phyloP scores from a whole-genome alignment of 495 filamentous ascomycete species.

The Aspergillus heteromorphus region DNA sequence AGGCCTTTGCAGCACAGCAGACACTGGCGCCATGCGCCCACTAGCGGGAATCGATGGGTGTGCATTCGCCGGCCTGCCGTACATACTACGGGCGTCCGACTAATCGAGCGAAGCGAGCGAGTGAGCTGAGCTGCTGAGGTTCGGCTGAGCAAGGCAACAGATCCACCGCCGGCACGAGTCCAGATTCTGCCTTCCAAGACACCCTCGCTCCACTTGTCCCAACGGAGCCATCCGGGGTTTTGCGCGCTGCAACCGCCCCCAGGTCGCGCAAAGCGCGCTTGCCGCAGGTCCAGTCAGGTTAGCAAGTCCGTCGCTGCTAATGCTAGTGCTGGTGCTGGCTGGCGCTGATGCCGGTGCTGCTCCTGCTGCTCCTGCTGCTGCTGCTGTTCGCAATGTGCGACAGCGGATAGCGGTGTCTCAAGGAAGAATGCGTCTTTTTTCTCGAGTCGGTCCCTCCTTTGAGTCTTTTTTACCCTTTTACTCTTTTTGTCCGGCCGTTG shows the following conservation, averaged over 20 bases:
- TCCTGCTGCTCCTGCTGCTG: no score
- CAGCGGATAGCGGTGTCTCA: slow-evolving; percentile 15
- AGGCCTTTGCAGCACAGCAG: slow-evolving; percentile 7
- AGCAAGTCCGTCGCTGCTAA: not conserved
- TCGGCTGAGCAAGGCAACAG: not conserved
- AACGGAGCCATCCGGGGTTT: slow-evolving; percentile 27
- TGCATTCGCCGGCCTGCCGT: slow-evolving; percentile 1
- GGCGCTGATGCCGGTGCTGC: no score
- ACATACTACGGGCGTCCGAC: not conserved
- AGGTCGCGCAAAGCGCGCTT: slow-evolving; percentile 42
- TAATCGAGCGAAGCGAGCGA: no score
- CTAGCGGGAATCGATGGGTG: slow-evolving; percentile 3
- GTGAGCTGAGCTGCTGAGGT: not conserved
- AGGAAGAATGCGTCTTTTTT: slow-evolving; percentile 11
- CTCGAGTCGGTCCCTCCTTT: not conserved
- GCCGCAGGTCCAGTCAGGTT: slow-evolving; percentile 24
- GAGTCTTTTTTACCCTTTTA: slow-evolving; percentile 6
- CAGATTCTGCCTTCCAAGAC: slow-evolving; percentile 9
- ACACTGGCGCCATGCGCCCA: not conserved
- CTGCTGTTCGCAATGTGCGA: not conserved
- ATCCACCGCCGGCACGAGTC: slow-evolving; percentile 14
- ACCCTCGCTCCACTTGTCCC: not conserved
- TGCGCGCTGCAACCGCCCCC: slow-evolving; percentile 37
- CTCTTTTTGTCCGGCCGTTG: slow-evolving; percentile 1
- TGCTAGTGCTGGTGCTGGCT: no score